Base-by-base conservation (phyloP, 73 alveolate species). In the Paramecium biaurelia region DNA sequence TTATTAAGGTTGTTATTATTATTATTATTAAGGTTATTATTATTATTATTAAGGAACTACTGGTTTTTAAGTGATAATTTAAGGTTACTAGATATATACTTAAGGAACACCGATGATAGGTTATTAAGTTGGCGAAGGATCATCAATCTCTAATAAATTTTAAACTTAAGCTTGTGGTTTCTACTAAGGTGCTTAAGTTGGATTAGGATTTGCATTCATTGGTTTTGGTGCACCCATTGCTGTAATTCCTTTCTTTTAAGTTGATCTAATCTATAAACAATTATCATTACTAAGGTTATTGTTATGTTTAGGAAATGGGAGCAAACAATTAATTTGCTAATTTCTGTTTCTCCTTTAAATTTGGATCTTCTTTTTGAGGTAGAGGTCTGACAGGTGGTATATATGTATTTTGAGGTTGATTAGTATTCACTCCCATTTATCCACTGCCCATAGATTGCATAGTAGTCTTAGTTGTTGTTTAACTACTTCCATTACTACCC, bases 351-450 rank as follows among this genome's bases (percentile, higher is more conserved):
- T 79, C 90, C 47, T 45, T 79, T 21, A 79, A 10, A 43, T 79
- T 79, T 20, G 90, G 90, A 47, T 79, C 90, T 45, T 79, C 90
- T 45, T 79, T 79, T 12, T 21, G 59, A 24, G 42, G 45, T 11
- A 42, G 18, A 24, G 90, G 90, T 41, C 8, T 45, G 12, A 79
- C 90, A 79, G 70, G 47, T 24, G 90, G 90, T 7, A 45, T 59
- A 0, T 74, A 74, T 2, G 67, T 34, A 4, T 15, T 28, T 74
- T 67, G 7, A 67, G 85, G 0, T 24, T 34, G 26, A 37, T 34
- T 41, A 7, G 37, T 20, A 32, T 35, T 28, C 3, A 21, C 12
- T 20, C 63, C 58, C 37, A 34, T 28, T 35, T 37, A 10, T 18
- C 87, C 59, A 34, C 59, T 37, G 0, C 87, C 58, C 87, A 74